phyloP scores from a whole-genome alignment of 768 basidiomycete species.

The Phylloporus rhodoxanthus region DNA sequence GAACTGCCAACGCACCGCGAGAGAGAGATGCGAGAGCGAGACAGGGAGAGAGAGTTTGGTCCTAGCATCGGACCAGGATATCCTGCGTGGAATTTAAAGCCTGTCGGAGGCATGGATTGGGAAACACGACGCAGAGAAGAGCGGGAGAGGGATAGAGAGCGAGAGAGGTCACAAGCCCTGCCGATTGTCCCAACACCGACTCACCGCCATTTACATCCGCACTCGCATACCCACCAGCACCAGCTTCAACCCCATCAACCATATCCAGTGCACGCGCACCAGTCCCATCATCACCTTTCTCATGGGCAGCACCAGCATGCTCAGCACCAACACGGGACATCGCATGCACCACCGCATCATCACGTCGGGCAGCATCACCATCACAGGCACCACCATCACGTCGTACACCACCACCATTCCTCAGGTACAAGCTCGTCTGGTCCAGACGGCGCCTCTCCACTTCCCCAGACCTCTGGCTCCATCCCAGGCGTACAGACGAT shows the following conservation, averaged over 20 bases:
- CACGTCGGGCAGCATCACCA: conserved; percentile 51
- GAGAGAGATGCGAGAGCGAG: conserved; percentile 22
- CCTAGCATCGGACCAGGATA: conserved; percentile 13
- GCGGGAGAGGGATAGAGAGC: conserved; percentile 27
- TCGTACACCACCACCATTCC: conserved; percentile 49
- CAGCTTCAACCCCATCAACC: conserved; percentile 22
- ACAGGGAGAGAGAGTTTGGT: conserved; percentile 27
- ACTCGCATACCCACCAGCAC: conserved; percentile 33
- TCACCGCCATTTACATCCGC: conserved; percentile 32
- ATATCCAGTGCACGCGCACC: conserved; percentile 24
- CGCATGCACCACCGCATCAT: conserved; percentile 37
- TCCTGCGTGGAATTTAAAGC: conserved; percentile 32
- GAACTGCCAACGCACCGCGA: conserved; percentile 20
- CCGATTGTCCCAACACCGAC: conserved; percentile 17
- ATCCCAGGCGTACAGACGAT: conserved; percentile 39
- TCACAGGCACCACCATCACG: conserved; percentile 35
- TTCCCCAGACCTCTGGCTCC: conserved; percentile 34
- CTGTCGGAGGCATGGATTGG: conserved; percentile 26
- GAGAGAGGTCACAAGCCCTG: conserved; percentile 28
- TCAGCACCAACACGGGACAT: conserved; percentile 28
- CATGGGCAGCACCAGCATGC: conserved; percentile 30
- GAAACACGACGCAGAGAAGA: conserved; percentile 35
- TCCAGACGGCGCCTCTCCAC: conserved; percentile 23
- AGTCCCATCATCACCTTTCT: conserved; percentile 27
- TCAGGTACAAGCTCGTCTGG: conserved; percentile 23